Conservation (phyloP, 2,329 filamentous ascomycete genomes). For the Alternaria gaisen region DNA sequence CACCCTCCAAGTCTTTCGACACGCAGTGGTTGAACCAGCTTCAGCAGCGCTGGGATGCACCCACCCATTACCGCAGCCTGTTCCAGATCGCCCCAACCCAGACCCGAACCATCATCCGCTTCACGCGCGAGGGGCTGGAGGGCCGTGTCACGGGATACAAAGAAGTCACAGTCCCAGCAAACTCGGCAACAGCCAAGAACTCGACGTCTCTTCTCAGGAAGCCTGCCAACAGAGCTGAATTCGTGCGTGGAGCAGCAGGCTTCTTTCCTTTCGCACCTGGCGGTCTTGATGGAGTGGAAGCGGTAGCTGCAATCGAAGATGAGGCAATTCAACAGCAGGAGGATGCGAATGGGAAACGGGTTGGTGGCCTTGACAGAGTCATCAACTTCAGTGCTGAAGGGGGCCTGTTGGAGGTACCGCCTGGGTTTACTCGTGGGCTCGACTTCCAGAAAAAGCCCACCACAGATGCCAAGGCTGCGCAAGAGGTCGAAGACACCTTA, state of each 20-base stretch:
- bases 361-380: slow-evolving; percentile 75
- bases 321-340: slow-evolving; percentile 68
- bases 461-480: slow-evolving; percentile 68
- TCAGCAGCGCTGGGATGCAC: slow-evolving; percentile 88
- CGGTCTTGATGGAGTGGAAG: slow-evolving; percentile 85
- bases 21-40: slow-evolving; percentile 86
- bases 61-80: slow-evolving; percentile 81
- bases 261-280: slow-evolving; percentile 95
- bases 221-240: slow-evolving; percentile 85
- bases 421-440: slow-evolving; percentile 82
- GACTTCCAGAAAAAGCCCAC: slow-evolving; percentile 70
- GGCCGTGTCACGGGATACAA: slow-evolving; percentile 92
- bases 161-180: slow-evolving; percentile 90
- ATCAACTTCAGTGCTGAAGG: slow-evolving; percentile 83
- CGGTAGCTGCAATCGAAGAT: slow-evolving; percentile 83
- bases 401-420: slow-evolving; percentile 80
- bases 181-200: slow-evolving; percentile 91
- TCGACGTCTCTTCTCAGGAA: slow-evolving; percentile 89
- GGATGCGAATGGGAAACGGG: slow-evolving; percentile 50
- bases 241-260: slow-evolving; percentile 89
- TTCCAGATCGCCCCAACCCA: slow-evolving; percentile 91
- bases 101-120: slow-evolving; percentile 92
- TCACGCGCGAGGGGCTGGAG: slow-evolving; percentile 89
- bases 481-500: slow-evolving; percentile 73
- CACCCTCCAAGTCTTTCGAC: slow-evolving; percentile 81